phyloP scores from a whole-genome alignment of 495 filamentous ascomycete species.

The Beverwykella pulmonaria region DNA sequence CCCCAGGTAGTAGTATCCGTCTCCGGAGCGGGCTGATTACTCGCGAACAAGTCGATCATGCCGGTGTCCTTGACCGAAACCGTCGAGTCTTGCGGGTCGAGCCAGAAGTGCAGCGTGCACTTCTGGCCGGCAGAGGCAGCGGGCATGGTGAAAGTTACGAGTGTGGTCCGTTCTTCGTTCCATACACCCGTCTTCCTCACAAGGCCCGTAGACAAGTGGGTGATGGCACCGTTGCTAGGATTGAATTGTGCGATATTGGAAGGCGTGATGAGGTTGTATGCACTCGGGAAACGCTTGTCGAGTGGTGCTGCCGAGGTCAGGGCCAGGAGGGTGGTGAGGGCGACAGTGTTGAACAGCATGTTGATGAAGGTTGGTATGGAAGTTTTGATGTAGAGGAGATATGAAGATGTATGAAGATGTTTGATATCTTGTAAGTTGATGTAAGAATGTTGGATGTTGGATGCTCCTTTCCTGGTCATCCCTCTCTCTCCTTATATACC shows the following conservation, averaged over 20 bases:
- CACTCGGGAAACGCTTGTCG: not conserved
- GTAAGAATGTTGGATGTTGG: not conserved
- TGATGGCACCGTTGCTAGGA: conserved; percentile 15
- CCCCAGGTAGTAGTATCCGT: conserved; percentile 1
- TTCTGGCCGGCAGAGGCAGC: not conserved
- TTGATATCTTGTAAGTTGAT: not conserved
- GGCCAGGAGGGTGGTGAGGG: conserved; percentile 12
- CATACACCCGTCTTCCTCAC: conserved; percentile 2
- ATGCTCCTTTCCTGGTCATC: not conserved
- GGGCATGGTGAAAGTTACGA: conserved; percentile 26
- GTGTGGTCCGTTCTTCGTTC: conserved; percentile 3
- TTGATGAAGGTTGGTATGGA: not conserved
- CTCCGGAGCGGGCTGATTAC: not conserved
- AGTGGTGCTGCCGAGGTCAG: conserved; percentile 4
- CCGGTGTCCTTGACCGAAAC: not conserved
- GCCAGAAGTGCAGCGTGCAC: conserved; percentile 13
- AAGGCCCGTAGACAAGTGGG: not conserved
- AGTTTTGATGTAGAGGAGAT: not conserved
- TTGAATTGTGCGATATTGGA: conserved; percentile 15
- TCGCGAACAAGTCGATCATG: conserved; percentile 20
- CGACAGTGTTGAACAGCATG: conserved; percentile 6
- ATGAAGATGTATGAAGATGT: not conserved
- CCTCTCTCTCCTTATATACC: not conserved
- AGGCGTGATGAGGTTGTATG: not conserved
- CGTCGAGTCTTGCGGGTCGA: conserved; percentile 1